Conservation (phyloP, 208 protist genomes). For the Porcisia deanei region DNA sequence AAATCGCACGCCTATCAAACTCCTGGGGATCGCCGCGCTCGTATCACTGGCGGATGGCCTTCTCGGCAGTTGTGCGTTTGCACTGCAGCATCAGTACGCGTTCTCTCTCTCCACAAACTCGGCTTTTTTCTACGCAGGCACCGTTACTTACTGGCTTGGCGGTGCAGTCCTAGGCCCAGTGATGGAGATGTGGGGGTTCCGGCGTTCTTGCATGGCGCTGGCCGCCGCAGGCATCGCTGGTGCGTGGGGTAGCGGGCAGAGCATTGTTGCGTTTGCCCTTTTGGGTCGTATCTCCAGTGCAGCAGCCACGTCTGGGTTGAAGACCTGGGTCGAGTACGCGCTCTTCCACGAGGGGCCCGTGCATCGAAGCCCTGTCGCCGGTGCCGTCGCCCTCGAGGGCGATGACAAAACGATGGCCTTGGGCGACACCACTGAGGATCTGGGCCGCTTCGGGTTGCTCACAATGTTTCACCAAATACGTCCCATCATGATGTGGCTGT, state of each 20-base stretch:
- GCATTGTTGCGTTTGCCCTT: background rate
- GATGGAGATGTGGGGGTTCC: constrained; percentile 14
- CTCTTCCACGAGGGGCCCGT: constrained; percentile 9
- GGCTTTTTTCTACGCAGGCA: constrained; percentile 16
- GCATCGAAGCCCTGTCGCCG: background rate
- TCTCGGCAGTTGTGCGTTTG: constrained; percentile 21
- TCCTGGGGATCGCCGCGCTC: constrained; percentile 15
- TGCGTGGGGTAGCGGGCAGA: constrained; percentile 10
- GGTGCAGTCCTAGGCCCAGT: constrained; percentile 10
- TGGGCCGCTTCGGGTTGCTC: constrained; percentile 3
- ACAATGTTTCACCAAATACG: constrained; percentile 15
- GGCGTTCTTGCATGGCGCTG: constrained; percentile 7
- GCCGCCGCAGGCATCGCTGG: constrained; percentile 1
- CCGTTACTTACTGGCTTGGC: constrained; percentile 18
- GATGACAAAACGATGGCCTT: background rate
- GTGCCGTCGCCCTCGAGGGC: background rate
- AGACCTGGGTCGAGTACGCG: constrained; percentile 18
- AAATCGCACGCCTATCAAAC: constrained; percentile 15
- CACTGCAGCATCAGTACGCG: constrained; percentile 25
- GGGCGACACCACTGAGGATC: background rate
- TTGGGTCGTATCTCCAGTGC: constrained; percentile 11
- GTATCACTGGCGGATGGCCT: constrained; percentile 18
- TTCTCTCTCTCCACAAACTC: constrained; percentile 13
- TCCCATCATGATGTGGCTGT: constrained; percentile 6
- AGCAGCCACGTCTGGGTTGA: constrained; percentile 11